Base-by-base conservation (phyloP, 352 stramenopile species). In the Aphanomyces stellatus region DNA sequence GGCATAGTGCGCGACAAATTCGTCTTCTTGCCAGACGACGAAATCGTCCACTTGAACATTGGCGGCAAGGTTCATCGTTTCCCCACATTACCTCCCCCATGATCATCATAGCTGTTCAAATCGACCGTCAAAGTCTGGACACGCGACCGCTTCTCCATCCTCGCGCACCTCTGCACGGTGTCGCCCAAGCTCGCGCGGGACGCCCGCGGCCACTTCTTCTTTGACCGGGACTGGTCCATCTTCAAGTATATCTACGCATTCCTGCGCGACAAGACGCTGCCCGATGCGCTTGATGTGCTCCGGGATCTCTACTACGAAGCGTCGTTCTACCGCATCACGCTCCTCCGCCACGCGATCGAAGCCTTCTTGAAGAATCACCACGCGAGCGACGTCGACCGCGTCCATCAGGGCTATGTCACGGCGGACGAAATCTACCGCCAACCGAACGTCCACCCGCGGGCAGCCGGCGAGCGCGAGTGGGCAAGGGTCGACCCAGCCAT, bases 301-400 rank as follows among this genome's bases (percentile, higher is more conserved):
- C 80, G 81, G n/a, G 81, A 90, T 43, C 57, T 91, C 33, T 91
- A 40, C 15, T 89, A 79, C 63, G 81, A 91, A 60, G 83, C 83
- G 3, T 87, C 76, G 22, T 91, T 88, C 63, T 91, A 91, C 43
- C 81, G 83, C 40, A 74, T 90, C 37, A 80, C 81, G 19, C 66
- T 91, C 7, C 74, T 91, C 49, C 76, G 81, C 25, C 81, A 88
- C 53, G 81, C 81, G n/a, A 91, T 91, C 46, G 82, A 91, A 65
- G 76, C 79, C 33, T 64, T 35, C 27, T 51, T 64, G 15, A 64
- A 64, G 22, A 64, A 49, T 34, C 35, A 51, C 13, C 7, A 10
- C 24, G 27, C 53, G 17, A 22, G 5, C 8, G 30, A 46, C 15
- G 35, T 22, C 17, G 34, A 13, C 6, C n/a, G 43, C 5, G 55